Percentiles rank a stretch among this genome's conserved stretches.
phyloP scores from a whole-genome alignment of 345 rosid genomes.

The Hypericum androsaemum region DNA sequence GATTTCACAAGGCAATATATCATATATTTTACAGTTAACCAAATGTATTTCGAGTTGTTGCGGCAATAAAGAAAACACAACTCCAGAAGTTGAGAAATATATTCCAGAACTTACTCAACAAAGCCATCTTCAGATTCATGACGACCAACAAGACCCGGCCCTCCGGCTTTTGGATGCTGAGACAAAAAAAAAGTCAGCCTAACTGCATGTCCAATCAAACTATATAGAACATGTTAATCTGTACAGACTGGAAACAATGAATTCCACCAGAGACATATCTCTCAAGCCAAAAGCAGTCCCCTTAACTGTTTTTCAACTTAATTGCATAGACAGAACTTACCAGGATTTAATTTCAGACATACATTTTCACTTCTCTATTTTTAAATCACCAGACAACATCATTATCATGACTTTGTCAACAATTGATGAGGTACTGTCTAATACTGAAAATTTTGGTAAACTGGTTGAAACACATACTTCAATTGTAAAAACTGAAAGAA shows the following conservation, averaged over 20 bases:
- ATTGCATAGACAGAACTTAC: too few species aligned
- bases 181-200: constrained; percentile 9
- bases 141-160: constrained; percentile 80
- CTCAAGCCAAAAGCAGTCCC: neutral
- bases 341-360: too few species aligned
- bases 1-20: too few species aligned
- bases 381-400: too few species aligned
- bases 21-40: too few species aligned
- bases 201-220: constrained; percentile 8
- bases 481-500: neutral
- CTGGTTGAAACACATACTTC: too few species aligned
- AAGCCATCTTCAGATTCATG: constrained; percentile 67
- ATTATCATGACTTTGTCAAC: too few species aligned
- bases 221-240: neutral
- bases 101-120: constrained; percentile 49
- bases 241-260: neutral
- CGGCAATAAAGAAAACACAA: neutral
- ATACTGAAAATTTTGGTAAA: neutral
- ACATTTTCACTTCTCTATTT: too few species aligned
- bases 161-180: constrained; percentile 86
- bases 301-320: neutral
- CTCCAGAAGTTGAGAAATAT: constrained; percentile 1
- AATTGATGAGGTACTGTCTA: neutral
- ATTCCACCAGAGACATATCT: neutral
- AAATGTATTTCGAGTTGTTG: neutral